phyloP scores from a whole-genome alignment of 2,329 filamentous ascomycete genomes.

The Corinectria fuckeliana region DNA sequence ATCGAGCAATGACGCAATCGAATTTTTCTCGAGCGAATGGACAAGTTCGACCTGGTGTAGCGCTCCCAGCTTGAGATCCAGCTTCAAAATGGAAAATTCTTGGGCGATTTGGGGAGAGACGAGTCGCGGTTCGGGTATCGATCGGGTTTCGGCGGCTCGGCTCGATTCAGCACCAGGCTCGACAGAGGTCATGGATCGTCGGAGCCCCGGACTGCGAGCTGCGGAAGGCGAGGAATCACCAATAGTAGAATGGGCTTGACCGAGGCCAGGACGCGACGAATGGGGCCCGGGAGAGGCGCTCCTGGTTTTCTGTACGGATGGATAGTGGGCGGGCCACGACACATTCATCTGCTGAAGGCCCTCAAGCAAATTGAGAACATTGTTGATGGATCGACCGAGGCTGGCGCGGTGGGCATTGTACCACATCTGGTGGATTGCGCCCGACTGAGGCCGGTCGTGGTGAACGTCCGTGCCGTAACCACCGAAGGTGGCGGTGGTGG shows the following conservation, averaged over 20 bases:
- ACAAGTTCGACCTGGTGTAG: constrained; percentile 89
- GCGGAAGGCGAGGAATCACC: constrained; percentile 52
- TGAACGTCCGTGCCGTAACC: constrained; percentile 55
- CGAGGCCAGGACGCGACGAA: constrained; percentile 65
- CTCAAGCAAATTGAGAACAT: constrained; percentile 83
- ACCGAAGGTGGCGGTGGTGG: constrained; percentile 50
- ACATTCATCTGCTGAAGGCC: constrained; percentile 88
- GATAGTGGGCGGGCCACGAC: constrained; percentile 94
- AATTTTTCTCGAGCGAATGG: constrained; percentile 90
- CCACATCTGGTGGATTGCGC: constrained; percentile 89
- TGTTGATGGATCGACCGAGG: constrained; percentile 85
- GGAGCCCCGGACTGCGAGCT: constrained; percentile 58
- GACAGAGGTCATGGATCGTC: constrained; percentile 75
- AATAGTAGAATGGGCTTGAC: constrained; percentile 67
- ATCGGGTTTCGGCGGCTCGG: constrained; percentile 67
- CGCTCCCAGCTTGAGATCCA: constrained; percentile 89
- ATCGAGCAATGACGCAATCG: constrained; percentile 88
- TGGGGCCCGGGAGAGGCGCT: constrained; percentile 50
- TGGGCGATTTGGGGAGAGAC: constrained; percentile 92
- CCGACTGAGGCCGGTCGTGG: constrained; percentile 64
- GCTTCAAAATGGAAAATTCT: constrained; percentile 93
- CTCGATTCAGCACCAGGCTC: constrained; percentile 74
- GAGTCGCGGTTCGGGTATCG: constrained; percentile 75
- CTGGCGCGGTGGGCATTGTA: constrained; percentile 92
- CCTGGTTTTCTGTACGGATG: constrained; percentile 74